Percentiles rank a stretch among this genome's conserved stretches.
phyloP scores from a whole-genome alignment of 2,329 filamentous ascomycete species.

The Cadophora sp. region DNA sequence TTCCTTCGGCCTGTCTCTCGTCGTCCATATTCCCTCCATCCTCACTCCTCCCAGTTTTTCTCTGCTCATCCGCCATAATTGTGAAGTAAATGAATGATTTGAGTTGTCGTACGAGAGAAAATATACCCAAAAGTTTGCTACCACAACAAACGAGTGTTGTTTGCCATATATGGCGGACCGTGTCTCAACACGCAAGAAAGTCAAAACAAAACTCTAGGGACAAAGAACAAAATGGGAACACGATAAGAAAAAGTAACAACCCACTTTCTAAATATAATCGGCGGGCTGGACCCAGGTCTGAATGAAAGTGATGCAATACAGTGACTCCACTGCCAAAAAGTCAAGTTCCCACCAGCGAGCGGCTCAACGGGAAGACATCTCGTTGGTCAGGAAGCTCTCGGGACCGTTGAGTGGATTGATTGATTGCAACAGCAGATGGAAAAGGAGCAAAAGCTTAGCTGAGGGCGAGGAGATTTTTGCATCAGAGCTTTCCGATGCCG shows the following conservation, averaged over 20 bases:
- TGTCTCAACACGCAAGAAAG: neutral
- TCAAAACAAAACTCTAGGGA: neutral
- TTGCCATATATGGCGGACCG: neutral
- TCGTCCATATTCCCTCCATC: conserved; percentile 4
- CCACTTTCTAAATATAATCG: conserved; percentile 17
- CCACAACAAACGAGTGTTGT: neutral
- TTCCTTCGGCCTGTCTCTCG: neutral
- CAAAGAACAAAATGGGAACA: neutral
- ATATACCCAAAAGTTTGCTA: neutral
- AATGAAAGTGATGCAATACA: conserved; percentile 1
- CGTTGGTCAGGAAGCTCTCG: conserved; percentile 10
- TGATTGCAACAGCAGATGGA: neutral
- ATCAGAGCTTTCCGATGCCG: conserved; percentile 21
- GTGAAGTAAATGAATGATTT: neutral
- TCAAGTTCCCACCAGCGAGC: neutral
- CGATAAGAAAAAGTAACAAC: neutral
- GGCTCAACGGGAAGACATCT: conserved; percentile 3
- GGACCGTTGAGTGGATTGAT: neutral
- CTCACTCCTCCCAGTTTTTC: neutral
- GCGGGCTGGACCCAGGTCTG: neutral
- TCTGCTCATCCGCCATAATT: conserved; percentile 22
- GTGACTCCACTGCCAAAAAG: too few species aligned
- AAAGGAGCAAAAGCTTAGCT: conserved; percentile 22
- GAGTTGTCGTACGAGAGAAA: neutral
- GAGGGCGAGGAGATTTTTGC: neutral